Conservation (phyloP, 2,329 filamentous ascomycete genomes). For the Penicillium sp. region DNA sequence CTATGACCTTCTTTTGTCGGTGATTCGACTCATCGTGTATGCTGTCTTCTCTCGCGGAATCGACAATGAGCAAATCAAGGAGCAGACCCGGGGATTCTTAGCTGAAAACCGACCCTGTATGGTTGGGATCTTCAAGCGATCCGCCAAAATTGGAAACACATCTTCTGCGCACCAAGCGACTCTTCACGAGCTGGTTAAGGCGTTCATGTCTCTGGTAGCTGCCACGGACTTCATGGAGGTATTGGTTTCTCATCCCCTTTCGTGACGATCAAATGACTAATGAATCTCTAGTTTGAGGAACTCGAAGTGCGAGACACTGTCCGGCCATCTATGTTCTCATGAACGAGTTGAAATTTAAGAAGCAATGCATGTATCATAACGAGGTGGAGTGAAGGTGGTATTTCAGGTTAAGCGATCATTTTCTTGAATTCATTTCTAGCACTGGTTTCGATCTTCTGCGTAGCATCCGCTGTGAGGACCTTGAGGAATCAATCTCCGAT, state of each 20-base stretch:
- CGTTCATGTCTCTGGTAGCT: conserved; percentile 79
- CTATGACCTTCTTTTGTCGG: conserved; percentile 77
- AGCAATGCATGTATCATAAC: conserved; percentile 22
- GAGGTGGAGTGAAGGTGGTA: conserved; percentile 18
- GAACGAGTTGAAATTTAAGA: conserved; percentile 7
- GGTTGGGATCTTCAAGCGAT: conserved; percentile 85
- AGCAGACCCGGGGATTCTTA: conserved; percentile 78
- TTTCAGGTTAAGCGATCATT: not conserved
- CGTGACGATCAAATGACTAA: conserved; percentile 14
- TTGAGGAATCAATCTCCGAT: not conserved
- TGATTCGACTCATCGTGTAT: conserved; percentile 79
- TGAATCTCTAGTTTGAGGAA: conserved; percentile 44
- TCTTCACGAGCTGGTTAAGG: conserved; percentile 77
- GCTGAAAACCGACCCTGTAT: conserved; percentile 80
- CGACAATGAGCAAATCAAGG: conserved; percentile 72
- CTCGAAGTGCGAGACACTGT: conserved; percentile 34
- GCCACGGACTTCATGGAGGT: conserved; percentile 87
- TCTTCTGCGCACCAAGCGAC: conserved; percentile 58
- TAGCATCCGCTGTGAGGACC: not conserved
- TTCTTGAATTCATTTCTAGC: not conserved
- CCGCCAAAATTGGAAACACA: conserved; percentile 70
- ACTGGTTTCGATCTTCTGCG: not conserved
- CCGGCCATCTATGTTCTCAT: conserved; percentile 37
- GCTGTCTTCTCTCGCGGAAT: conserved; percentile 79
- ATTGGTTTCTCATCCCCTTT: conserved; percentile 37